Percentiles rank a stretch among this genome's conserved stretches.
These are phyloP conservation scores for Pistacia vera DNA, from an alignment of 345 rosid species.

Conservation along the genomic window DNA sequence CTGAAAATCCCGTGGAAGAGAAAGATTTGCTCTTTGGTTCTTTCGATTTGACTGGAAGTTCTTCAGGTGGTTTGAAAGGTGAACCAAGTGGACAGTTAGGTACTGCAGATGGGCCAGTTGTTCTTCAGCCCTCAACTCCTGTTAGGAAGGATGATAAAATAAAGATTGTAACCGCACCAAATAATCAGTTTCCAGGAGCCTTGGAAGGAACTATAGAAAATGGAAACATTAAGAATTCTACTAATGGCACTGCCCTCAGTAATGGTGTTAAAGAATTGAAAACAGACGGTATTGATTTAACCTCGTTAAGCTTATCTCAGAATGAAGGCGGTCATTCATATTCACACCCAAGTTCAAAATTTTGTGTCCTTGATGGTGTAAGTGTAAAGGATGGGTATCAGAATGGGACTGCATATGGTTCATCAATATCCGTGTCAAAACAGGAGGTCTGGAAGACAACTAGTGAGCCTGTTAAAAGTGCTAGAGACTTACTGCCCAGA, in stretches of 20 bases:
- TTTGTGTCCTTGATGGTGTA: slow-evolving; percentile 48
- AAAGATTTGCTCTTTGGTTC: slow-evolving; percentile 59
- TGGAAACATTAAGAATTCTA: slow-evolving; percentile 37
- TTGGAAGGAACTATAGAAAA: slow-evolving; percentile 37
- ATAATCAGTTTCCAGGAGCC: slow-evolving; percentile 24
- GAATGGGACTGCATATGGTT: slow-evolving; percentile 28
- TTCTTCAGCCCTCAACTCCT: slow-evolving; percentile 35
- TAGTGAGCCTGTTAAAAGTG: slow-evolving; percentile 36
- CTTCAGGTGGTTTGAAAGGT: slow-evolving; percentile 42
- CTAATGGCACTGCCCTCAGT: slow-evolving; percentile 28
- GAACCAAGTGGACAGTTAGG: slow-evolving; percentile 28
- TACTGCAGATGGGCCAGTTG: slow-evolving; percentile 36
- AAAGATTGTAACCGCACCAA: slow-evolving; percentile 23
- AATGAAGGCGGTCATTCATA: slow-evolving; percentile 40
- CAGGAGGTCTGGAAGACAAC: slow-evolving; percentile 34
- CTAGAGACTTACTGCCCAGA: slow-evolving; percentile 57
- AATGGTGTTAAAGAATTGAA: slow-evolving; percentile 49
- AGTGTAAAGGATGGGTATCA: slow-evolving; percentile 24
- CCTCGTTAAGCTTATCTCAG: slow-evolving; percentile 32
- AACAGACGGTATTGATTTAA: slow-evolving; percentile 34
- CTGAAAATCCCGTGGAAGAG: slow-evolving; percentile 44
- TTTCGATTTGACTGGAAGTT: slow-evolving; percentile 35
- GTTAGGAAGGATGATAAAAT: slow-evolving; percentile 32
- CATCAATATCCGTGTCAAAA: slow-evolving; percentile 26
- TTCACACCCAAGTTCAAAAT: slow-evolving; percentile 47